phyloP scores from a whole-genome alignment of 2,329 filamentous ascomycete species.

The Botryotinia calthae region DNA sequence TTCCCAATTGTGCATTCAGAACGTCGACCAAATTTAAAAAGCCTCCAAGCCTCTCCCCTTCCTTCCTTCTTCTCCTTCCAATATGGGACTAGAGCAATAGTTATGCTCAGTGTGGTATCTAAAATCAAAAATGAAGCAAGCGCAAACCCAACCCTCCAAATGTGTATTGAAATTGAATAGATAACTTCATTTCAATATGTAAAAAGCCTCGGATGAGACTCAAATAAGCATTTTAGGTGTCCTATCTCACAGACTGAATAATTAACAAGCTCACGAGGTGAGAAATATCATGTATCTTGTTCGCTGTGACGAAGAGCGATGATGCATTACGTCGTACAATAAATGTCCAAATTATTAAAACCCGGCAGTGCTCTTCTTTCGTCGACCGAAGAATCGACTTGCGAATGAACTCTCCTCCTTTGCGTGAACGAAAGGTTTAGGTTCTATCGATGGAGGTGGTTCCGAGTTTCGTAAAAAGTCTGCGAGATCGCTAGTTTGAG shows the following conservation, averaged over 20 bases:
- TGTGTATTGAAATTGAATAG: background rate
- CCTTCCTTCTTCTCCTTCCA: background rate
- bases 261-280: background rate
- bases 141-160: background rate
- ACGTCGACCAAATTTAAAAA: background rate
- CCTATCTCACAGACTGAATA: background rate
- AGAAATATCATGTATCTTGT: background rate
- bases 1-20: background rate
- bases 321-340: background rate
- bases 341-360: background rate
- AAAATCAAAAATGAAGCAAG: background rate
- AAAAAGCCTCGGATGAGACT: background rate
- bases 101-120: conserved; percentile 8
- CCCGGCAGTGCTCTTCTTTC: conserved; percentile 19
- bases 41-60: background rate
- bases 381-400: conserved; percentile 18
- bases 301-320: background rate
- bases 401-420: conserved; percentile 20
- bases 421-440: conserved; percentile 11
- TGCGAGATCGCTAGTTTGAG: conserved; percentile 63
- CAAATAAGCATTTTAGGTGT: background rate
- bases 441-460: conserved; percentile 25
- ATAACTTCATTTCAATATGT: background rate
- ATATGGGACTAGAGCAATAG: background rate
- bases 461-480: conserved; percentile 55